Base-by-base conservation (phyloP, 768 basidiomycete species). In the Cubamyces lactineus region DNA sequence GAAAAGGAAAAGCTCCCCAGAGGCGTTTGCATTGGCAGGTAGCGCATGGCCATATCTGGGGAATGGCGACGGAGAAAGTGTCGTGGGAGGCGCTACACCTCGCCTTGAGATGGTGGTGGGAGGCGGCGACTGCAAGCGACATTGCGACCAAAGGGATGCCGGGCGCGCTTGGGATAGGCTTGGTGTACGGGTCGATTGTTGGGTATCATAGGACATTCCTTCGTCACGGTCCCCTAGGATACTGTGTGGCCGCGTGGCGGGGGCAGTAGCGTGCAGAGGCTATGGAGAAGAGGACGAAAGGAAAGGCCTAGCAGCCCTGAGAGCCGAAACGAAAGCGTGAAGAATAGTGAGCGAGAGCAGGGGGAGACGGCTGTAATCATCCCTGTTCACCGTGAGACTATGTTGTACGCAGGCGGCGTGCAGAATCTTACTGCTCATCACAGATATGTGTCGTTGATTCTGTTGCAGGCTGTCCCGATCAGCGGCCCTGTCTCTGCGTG, bases 31-130 rank as follows among this genome's bases (percentile, higher is more conserved):
- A 7, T 82, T 84, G 5, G 90, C 84, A 11, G 95, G 95, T 5
- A 98, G 84, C 12, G 96, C 89, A 71, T 97, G 93, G 24, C 96
- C 97, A 71, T 98, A 99, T 43, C 96, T 88, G 23, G 97, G 96
- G 75, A 98, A 98, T 0, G 96, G 96, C 1, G 89, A 87, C 0
- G 92, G 89, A 0, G 93, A 94, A 2, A 87, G 86, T 1, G 84
- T 77, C 0, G 84, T 84, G 9, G 89, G 82, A 16, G 85, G 82
- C 0, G 79, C 80, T 53, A 84, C 76, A 46, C 85, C 87, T 13
- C 87, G 86, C 65, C 87, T 90, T 51, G 80, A 78, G 51, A 91
- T 77, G n/a, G 84, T 73, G 13, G 84, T 76, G 0, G 91, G 90
- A 3, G 92, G 88, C 0, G 85, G 83, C 21, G 94, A 82, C 38